These are phyloP conservation scores for Hymenoscyphus scutula DNA, from an alignment of 2,329 filamentous ascomycete species.

Conservation along the genomic window DNA sequence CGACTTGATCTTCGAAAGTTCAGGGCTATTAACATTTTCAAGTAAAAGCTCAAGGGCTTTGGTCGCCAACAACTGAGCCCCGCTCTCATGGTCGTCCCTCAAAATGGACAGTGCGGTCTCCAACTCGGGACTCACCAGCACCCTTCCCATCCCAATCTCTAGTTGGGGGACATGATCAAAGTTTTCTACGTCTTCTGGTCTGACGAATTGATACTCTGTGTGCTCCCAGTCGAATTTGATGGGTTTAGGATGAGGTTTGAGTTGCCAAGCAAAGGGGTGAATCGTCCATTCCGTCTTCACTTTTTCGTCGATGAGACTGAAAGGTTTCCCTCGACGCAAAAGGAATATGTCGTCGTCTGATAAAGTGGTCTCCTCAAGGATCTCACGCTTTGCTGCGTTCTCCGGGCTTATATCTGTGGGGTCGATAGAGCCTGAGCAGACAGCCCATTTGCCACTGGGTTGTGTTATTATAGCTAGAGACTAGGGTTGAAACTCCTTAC, in stretches of 20 bases:
- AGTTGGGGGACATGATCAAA: conserved; percentile 57
- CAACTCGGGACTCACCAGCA: conserved; percentile 48
- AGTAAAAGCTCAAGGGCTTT: conserved; percentile 51
- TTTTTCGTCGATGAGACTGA: conserved; percentile 51
- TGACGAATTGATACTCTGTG: conserved; percentile 53
- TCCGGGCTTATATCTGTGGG: conserved; percentile 50
- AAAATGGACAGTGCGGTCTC: conserved; percentile 47
- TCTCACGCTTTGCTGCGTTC: conserved; percentile 59
- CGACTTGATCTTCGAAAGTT: conserved; percentile 31
- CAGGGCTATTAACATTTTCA: conserved; percentile 41
- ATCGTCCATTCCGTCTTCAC: conserved; percentile 60
- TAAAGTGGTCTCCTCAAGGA: conserved; percentile 60
- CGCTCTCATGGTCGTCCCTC: conserved; percentile 56
- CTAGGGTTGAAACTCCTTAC: conserved; percentile 39
- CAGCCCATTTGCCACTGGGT: conserved; percentile 54
- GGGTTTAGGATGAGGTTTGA: conserved; percentile 42
- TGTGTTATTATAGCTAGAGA: conserved; percentile 12
- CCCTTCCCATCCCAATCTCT: conserved; percentile 54
- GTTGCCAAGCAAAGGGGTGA: conserved; percentile 58
- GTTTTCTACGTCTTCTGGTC: conserved; percentile 45
- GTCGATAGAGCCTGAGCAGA: conserved; percentile 62
- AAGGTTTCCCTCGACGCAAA: conserved; percentile 51
- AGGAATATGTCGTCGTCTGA: conserved; percentile 34
- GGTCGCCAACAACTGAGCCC: conserved; percentile 56
- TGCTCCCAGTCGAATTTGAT: conserved; percentile 64